phyloP scores from a whole-genome alignment of 148 eudicot genomes.

The Arbutus unedo region DNA sequence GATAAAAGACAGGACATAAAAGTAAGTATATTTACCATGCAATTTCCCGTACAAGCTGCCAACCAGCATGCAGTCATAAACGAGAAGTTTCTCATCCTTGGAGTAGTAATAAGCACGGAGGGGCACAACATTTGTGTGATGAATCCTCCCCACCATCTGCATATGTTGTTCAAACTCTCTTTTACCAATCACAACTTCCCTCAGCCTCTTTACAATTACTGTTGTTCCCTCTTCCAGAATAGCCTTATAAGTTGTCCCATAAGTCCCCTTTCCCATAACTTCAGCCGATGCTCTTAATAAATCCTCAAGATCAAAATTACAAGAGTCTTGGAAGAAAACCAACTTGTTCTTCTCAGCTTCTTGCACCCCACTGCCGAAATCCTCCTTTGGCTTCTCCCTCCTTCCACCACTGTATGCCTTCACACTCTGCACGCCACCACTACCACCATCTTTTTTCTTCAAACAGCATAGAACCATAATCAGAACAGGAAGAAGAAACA shows the following conservation, averaged over 20 bases:
- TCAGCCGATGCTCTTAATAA: conserved; percentile 92
- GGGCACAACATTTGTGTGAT: conserved; percentile 60
- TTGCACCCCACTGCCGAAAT: conserved; percentile 75
- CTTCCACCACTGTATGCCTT: conserved; percentile 48
- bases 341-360: conserved; percentile 73
- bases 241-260: conserved; percentile 86
- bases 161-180: conserved; percentile 90
- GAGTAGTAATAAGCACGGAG: conserved; percentile 89
- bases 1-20: neutral
- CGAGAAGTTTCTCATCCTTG: conserved; percentile 91
- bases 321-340: conserved; percentile 74
- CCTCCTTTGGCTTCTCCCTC: conserved; percentile 59
- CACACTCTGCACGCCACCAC: conserved; percentile 30
- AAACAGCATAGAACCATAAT: conserved; percentile 39
- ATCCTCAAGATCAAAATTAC: conserved; percentile 86
- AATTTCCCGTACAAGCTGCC: conserved; percentile 69
- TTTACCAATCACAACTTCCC: conserved; percentile 70
- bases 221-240: conserved; percentile 76
- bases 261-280: conserved; percentile 87
- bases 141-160: conserved; percentile 61
- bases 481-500: conserved; percentile 33
- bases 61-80: conserved; percentile 54
- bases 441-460: conserved; percentile 39
- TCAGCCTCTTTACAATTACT: conserved; percentile 82
- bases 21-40: conserved; percentile 53